Percentiles rank a stretch among this genome's conserved stretches.
phyloP scores from a whole-genome alignment of 208 protist genomes.

The Borovskyia barvae region DNA sequence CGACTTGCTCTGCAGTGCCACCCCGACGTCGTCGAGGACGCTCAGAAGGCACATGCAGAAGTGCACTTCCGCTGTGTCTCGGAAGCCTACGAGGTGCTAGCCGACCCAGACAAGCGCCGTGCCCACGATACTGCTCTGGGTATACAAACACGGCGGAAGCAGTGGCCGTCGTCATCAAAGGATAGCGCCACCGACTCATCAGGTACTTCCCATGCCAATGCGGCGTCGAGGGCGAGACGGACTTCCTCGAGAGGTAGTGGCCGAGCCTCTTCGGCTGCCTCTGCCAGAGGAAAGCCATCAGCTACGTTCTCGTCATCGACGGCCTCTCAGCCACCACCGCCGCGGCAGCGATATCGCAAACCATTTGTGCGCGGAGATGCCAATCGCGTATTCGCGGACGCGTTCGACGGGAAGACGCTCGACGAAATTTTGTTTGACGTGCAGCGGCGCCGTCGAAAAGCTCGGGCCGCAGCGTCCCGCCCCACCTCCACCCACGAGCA shows the following conservation, averaged over 20 bases:
- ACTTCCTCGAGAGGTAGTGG: neutral
- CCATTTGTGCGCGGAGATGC: constrained; percentile 80
- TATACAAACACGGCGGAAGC: constrained; percentile 31
- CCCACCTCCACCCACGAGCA: too few relatives aligned
- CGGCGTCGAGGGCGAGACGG: neutral
- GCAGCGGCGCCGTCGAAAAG: constrained; percentile 44
- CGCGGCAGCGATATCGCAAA: constrained; percentile 17
- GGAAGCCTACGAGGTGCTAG: constrained; percentile 96
- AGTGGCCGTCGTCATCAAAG: constrained; percentile 2
- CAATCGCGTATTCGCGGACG: constrained; percentile 77
- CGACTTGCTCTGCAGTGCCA: constrained; percentile 79
- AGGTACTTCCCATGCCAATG: neutral
- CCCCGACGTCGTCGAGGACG: constrained; percentile 73
- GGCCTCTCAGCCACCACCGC: neutral
- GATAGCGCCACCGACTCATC: neutral
- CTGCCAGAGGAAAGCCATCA: neutral
- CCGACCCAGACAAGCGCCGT: constrained; percentile 87
- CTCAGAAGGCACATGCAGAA: constrained; percentile 51
- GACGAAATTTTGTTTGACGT: constrained; percentile 83
- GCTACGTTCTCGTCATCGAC: neutral
- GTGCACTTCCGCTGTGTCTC: constrained; percentile 84
- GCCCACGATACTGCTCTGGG: constrained; percentile 92
- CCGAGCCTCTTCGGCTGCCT: neutral
- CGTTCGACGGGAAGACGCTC: constrained; percentile 80
- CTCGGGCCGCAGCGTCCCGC: constrained; percentile 3